Evolutionary conservation across 345 rosid genomes (phyloP).

Genomic region (Aegle marmelos): DNA sequence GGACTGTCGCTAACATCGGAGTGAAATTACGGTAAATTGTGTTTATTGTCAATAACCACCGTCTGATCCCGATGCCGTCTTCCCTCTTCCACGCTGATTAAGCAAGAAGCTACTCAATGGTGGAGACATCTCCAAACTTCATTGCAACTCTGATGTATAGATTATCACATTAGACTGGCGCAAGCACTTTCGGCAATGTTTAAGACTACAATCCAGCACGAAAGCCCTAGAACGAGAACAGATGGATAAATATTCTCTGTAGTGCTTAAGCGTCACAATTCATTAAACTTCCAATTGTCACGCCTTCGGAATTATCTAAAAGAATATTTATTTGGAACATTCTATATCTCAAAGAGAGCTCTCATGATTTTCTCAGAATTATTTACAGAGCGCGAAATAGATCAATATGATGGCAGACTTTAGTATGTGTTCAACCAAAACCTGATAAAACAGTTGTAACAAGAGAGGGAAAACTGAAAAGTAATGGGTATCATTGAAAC

Average conservation of each 20-base stretch:
- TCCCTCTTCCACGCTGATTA: too few relatives aligned
- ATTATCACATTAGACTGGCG: too few relatives aligned
- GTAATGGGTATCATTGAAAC: conserved; percentile 19
- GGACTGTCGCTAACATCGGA: too few relatives aligned
- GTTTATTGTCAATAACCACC: too few relatives aligned
- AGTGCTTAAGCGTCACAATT: neutral
- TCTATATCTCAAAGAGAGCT: neutral
- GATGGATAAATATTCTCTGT: too few relatives aligned
- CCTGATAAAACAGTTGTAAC: neutral
- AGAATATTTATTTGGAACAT: neutral
- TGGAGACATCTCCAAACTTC: neutral
- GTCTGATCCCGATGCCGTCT: too few relatives aligned
- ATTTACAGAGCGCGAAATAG: neutral
- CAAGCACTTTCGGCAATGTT: neutral
- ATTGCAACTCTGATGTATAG: neutral
- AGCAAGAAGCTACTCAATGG: neutral
- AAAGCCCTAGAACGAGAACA: too few relatives aligned
- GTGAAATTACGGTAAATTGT: too few relatives aligned
- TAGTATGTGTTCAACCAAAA: neutral
- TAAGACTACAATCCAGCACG: neutral
- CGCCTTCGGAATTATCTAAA: neutral
- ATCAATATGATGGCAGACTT: neutral
- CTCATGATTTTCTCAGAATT: neutral
- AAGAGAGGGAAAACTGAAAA: conserved; percentile 4
- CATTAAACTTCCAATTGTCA: neutral